Base-by-base conservation (phyloP, 1,284 basidiomycete genomes). In the Ceratobasidium sp. region DNA sequence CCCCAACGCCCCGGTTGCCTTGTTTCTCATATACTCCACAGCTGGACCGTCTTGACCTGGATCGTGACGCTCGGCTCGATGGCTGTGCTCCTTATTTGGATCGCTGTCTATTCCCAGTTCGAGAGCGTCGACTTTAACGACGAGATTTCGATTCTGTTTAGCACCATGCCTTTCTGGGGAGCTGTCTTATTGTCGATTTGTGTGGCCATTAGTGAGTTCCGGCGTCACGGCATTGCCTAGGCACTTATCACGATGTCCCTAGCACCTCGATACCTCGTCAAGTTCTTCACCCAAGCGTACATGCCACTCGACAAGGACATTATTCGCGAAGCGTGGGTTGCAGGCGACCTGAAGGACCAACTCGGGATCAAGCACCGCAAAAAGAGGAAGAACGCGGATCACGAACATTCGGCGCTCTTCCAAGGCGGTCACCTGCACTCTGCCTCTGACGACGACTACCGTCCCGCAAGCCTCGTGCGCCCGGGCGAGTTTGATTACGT, bases 11-110 rank as follows among this genome's bases (percentile, higher is more conserved):
- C 54, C 75, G 11, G 27, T 22, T 31, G 7, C 66, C 34, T 24
- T 79, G 34, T 64, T 72, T 16, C 71, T 79, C 46, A 78, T 76
- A 51, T 29, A 16, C 39, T 51, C n/a, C 58, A 16, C 78, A 94
- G 92, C 80, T 97, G 95, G 95, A 96, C 94, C 1, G 84, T 90
- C 75, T 91, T 97, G 77, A 94, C 93, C 4, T 94, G 90, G 88
- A 83, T 92, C 74, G 87, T 93, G 66, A 89, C 93, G 73, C 83
- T 93, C 71, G 90, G 91, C 29, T 97, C 95, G 11, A 92, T 89
- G 0, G 80, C 95, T 16, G 84, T 92, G 48, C 91, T 95, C 88
- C 82, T 92, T 77, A 78, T 92, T 24, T 98, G 95, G 95, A 91
- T 96, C 76, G 88, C 90, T 4, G 86, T 96, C 69, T 97, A 94